These are phyloP conservation scores for Prunus salicina DNA, from an alignment of 306 rosid species.

Conservation along the genomic window DNA sequence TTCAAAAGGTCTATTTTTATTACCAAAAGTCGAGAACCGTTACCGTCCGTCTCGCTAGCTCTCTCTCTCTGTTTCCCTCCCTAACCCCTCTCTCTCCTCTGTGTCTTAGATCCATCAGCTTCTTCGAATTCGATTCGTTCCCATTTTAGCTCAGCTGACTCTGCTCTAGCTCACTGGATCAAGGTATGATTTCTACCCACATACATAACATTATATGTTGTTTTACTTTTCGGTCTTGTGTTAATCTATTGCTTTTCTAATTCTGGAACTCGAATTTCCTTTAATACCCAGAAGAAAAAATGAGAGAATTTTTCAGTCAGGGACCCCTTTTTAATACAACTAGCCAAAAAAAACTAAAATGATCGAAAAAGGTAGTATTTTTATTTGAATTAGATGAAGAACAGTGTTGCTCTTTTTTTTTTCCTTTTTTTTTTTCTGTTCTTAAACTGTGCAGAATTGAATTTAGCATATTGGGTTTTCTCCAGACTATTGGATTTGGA, in stretches of 20 bases:
- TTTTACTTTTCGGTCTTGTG: not conserved
- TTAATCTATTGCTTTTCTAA: not conserved
- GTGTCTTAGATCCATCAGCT: not conserved
- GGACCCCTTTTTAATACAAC: too few species aligned
- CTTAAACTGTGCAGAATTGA: not conserved
- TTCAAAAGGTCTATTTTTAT: not conserved
- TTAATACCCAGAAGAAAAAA: not conserved
- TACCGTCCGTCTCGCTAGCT: constrained; percentile 3
- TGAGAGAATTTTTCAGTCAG: too few species aligned
- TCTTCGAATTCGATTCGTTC: not conserved
- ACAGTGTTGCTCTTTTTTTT: not conserved
- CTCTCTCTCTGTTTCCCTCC: constrained; percentile 7
- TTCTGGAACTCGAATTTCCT: not conserved
- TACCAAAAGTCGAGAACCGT: constrained; percentile 3
- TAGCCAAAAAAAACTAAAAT: too few species aligned
- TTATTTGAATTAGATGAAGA: not conserved
- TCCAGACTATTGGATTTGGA: not conserved
- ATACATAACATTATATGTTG: not conserved
- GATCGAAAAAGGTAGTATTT: not conserved
- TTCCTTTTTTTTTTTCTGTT: not conserved
- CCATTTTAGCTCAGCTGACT: not conserved
- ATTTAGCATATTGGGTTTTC: constrained; percentile 4
- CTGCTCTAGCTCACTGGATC: constrained; percentile 3
- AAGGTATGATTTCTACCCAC: constrained; percentile 15
- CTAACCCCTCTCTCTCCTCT: not conserved